A percentile compares a stretch with the other conserved stretches of the same genome.
Conservation (phyloP, 176 grass and related monocot genomes). For the Puccinellia tenuiflora region DNA sequence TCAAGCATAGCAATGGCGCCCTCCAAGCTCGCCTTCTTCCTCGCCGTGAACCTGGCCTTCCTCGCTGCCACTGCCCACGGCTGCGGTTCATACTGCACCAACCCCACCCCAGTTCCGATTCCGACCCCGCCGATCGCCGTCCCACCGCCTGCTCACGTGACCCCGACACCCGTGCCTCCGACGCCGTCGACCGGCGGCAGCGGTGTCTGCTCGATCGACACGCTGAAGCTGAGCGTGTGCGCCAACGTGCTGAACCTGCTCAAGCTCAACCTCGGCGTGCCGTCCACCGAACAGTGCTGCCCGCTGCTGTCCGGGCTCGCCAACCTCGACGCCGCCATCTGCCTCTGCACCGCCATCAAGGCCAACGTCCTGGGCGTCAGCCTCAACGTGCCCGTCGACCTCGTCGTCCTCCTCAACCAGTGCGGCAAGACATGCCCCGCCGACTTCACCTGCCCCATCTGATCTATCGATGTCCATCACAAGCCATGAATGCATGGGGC, state of each 20-base stretch:
- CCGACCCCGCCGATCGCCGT: background rate
- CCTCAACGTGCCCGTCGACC: slow-evolving; percentile 45
- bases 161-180: background rate
- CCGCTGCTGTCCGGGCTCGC: slow-evolving; percentile 20
- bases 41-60: slow-evolving; percentile 18
- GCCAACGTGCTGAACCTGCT: slow-evolving; percentile 43
- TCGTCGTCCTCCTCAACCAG: slow-evolving; percentile 51
- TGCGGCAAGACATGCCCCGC: slow-evolving; percentile 53
- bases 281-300: slow-evolving; percentile 30
- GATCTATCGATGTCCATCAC: background rate
- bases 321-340: slow-evolving; percentile 40
- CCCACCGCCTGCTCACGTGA: background rate
- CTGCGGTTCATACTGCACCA: slow-evolving; percentile 17
- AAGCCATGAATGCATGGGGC: background rate
- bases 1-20: slow-evolving; percentile 15
- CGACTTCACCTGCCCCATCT: slow-evolving; percentile 46
- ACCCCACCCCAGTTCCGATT: background rate
- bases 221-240: slow-evolving; percentile 36
- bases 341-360: slow-evolving; percentile 55
- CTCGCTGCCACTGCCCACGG: slow-evolving; percentile 8
- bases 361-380: slow-evolving; percentile 56
- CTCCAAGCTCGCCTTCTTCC: slow-evolving; percentile 5
- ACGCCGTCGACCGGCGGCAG: background rate
- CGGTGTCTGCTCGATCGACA: slow-evolving; percentile 29
- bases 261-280: slow-evolving; percentile 10